Evolutionary conservation across 768 basidiomycete genomes (phyloP), one percentile per base, ranked within the genome.

Genomic region (Trametes villosa): DNA sequence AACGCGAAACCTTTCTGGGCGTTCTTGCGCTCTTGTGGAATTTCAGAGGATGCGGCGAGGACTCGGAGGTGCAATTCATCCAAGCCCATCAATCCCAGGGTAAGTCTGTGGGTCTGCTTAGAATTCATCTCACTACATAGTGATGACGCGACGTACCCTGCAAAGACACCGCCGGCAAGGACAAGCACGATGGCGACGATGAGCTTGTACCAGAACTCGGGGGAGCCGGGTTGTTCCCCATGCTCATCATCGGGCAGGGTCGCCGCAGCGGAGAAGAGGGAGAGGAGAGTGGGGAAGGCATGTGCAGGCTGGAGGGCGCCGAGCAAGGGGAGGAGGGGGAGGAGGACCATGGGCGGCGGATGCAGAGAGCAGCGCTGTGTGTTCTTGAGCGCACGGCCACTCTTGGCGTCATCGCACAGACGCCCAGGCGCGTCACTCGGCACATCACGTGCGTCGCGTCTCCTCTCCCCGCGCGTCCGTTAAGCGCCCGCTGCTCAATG

Each of bases 21-120:
- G 60, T 93, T 91, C 40, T 69, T 65, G 66, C 84, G 82, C 73
- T 96, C 91, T 22, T 67, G 78, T 6, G 76, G 63, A 70, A 93
- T 81, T n/a, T 91, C 90, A 0, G 93, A 94, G 9, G 92, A 91
- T 1, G 86, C 82, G 0, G 92, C 80, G 41, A 97, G 79, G 4
- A 96, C 95, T 18, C 93, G 86, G 6, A 97, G 82, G 67, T 96
- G 92, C 17, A 97, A 83, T 61, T 94, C 92, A 64, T 97, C 94
- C 18, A 96, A 81, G 1, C 95, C 95, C 95, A 96, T 96, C 27
- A 97, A 79, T 1, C 93, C 95, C 29, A 97, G 85, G 0, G 95
- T 97, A 53, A 97, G 76, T 3, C 94, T 94, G 66, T n/a, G 52
- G 38, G n/a, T n/a, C n/a, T n/a, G n/a, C n/a, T n/a, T n/a, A n/a